These are phyloP conservation scores for Fusarium globosum DNA, from an alignment of 2,329 filamentous ascomycete species.

Conservation along the genomic window DNA sequence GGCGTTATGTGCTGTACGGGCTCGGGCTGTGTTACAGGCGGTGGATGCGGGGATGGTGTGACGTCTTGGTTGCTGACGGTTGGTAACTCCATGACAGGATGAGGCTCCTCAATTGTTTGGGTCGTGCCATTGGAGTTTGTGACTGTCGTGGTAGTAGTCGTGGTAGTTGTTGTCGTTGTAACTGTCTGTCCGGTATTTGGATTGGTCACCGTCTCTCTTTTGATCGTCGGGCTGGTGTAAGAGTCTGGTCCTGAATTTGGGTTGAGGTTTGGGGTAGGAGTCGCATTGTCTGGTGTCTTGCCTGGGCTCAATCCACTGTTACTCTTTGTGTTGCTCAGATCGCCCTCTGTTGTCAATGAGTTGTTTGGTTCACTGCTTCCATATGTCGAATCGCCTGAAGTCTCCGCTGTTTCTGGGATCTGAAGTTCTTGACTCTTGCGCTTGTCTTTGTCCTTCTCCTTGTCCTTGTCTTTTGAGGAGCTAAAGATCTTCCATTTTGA, in stretches of 20 bases:
- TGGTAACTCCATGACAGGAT: constrained; percentile 28
- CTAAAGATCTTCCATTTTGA: constrained; percentile 44
- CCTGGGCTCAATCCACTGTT: constrained; percentile 12
- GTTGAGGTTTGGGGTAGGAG: constrained; percentile 8
- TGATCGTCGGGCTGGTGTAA: constrained; percentile 19
- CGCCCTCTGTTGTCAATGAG: constrained; percentile 40
- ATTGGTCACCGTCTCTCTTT: constrained; percentile 24
- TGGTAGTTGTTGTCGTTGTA: constrained; percentile 36
- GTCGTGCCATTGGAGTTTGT: constrained; percentile 40
- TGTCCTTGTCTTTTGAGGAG: constrained; percentile 40
- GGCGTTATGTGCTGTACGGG: constrained; percentile 12
- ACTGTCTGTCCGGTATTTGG: constrained; percentile 42
- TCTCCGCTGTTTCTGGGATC: background rate
- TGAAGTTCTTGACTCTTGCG: constrained; percentile 22
- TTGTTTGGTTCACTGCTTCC: constrained; percentile 41
- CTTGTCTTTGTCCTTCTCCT: constrained; percentile 29
- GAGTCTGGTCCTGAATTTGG: constrained; percentile 22
- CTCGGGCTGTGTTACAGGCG: background rate
- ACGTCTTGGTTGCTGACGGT: constrained; percentile 28
- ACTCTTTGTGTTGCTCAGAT: constrained; percentile 19
- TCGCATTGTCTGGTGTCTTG: constrained; percentile 4
- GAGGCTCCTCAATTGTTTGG: constrained; percentile 36
- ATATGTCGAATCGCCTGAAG: constrained; percentile 37
- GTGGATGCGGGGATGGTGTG: constrained; percentile 7
- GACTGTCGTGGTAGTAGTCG: constrained; percentile 47